A percentile compares a stretch with the other conserved stretches of the same genome.
These are phyloP conservation scores for Carex kokanica DNA, from an alignment of 176 grass and related monocot genomes.

Conservation along the genomic window DNA sequence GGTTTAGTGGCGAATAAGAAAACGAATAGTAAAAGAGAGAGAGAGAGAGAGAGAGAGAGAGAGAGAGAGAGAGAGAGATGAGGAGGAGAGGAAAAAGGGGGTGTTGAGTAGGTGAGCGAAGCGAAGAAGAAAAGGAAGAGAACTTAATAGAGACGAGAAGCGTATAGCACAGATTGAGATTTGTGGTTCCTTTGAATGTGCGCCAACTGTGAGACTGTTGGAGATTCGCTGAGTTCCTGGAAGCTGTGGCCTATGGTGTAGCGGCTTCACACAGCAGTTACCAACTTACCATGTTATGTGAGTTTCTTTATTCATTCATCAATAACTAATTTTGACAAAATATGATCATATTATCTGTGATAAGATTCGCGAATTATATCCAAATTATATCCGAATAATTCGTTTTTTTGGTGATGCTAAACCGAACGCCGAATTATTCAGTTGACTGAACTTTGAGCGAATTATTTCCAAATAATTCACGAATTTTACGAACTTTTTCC, in stretches of 20 bases:
- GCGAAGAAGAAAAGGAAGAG: neutral
- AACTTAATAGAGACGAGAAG: neutral
- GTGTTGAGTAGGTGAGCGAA: constrained; percentile 14
- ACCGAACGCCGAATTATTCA: too few relatives aligned
- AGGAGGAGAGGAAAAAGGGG: too few relatives aligned
- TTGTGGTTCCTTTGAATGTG: neutral
- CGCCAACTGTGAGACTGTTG: neutral
- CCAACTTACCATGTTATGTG: too few relatives aligned
- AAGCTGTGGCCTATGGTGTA: neutral
- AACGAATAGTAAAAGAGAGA: neutral
- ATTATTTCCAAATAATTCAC: too few relatives aligned
- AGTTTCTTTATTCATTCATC: too few relatives aligned
- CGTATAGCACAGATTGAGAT: neutral
- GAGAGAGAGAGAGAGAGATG: neutral
- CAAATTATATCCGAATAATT: too few relatives aligned
- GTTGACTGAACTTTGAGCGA: too few relatives aligned
- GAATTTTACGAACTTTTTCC: too few relatives aligned
- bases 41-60: neutral
- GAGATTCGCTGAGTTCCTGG: neutral
- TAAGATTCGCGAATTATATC: too few relatives aligned
- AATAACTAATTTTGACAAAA: neutral
- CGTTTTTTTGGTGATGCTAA: too few relatives aligned
- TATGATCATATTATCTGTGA: neutral
- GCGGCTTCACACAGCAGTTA: neutral
- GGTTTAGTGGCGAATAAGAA: neutral